These are phyloP conservation scores for Diutina pseudorugosa DNA, from an alignment of 1,139 yeast genomes.

Conservation along the genomic window DNA sequence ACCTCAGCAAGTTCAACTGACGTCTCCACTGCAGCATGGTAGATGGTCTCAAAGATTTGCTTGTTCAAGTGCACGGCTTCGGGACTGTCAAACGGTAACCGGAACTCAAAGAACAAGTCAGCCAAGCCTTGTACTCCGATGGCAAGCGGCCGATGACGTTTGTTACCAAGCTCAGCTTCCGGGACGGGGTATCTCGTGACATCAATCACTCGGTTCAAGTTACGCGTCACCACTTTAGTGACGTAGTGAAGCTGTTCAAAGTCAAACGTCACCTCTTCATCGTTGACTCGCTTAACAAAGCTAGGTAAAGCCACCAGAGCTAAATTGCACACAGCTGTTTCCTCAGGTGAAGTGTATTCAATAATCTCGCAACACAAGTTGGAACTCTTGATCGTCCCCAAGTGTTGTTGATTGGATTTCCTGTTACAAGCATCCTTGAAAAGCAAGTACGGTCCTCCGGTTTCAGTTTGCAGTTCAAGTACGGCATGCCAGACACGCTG, in stretches of 20 bases:
- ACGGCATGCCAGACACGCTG: conserved; percentile 84
- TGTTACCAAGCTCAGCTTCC: conserved; percentile 39
- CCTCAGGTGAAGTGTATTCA: conserved; percentile 78
- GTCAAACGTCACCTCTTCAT: conserved; percentile 30
- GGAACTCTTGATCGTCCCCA: conserved; percentile 80
- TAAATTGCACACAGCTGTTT: conserved; percentile 84
- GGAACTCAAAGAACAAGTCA: conserved; percentile 42
- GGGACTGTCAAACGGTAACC: conserved; percentile 45
- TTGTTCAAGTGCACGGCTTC: conserved; percentile 44
- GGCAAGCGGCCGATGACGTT: conserved; percentile 48
- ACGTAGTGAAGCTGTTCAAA: conserved; percentile 43
- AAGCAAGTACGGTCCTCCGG: conserved; percentile 87
- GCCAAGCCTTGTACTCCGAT: conserved; percentile 56
- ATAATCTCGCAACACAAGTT: conserved; percentile 86
- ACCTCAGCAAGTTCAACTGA: conserved; percentile 39
- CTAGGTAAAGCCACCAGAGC: conserved; percentile 81
- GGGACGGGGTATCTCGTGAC: conserved; percentile 45
- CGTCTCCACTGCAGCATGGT: conserved; percentile 47
- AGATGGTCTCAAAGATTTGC: conserved; percentile 49
- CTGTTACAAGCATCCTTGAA: conserved; percentile 81
- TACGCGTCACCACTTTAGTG: conserved; percentile 40
- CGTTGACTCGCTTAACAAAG: conserved; percentile 32
- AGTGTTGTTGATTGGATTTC: conserved; percentile 76
- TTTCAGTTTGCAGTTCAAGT: conserved; percentile 81
- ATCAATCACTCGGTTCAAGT: conserved; percentile 45